These are phyloP conservation scores for Candida coleopterorum DNA, from an alignment of 805 yeast genomes.

Conservation along the genomic window DNA sequence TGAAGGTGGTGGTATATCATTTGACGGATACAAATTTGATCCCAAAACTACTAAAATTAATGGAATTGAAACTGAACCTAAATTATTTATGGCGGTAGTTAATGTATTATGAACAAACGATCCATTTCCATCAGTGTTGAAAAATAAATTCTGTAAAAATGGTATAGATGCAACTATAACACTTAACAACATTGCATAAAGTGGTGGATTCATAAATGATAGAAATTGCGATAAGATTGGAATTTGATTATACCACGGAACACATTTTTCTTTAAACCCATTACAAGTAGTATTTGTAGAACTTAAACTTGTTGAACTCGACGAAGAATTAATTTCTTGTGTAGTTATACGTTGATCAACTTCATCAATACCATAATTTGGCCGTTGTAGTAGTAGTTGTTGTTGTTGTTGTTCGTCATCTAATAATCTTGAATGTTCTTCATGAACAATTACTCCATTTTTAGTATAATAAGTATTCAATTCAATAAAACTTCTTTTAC, in stretches of 20 bases:
- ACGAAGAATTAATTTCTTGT: neutral
- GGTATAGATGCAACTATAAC: slow-evolving; percentile 68
- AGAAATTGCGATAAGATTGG: slow-evolving; percentile 20
- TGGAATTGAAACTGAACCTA: slow-evolving; percentile 76
- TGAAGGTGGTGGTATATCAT: slow-evolving; percentile 63
- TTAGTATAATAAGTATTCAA: slow-evolving; percentile 18
- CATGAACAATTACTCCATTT: slow-evolving; percentile 6
- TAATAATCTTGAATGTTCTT: slow-evolving; percentile 6
- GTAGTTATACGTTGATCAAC: neutral
- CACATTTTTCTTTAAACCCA: neutral
- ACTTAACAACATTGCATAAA: slow-evolving; percentile 69
- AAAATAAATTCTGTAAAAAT: slow-evolving; percentile 51
- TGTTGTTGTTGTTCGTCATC: slow-evolving; percentile 3
- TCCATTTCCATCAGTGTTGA: slow-evolving; percentile 27
- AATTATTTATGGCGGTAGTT: slow-evolving; percentile 55
- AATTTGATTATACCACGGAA: slow-evolving; percentile 1
- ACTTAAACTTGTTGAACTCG: neutral
- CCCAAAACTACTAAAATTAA: slow-evolving; percentile 72
- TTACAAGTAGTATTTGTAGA: neutral
- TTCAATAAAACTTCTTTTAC: slow-evolving; percentile 42
- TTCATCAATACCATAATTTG: slow-evolving; percentile 1
- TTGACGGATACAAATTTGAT: slow-evolving; percentile 67
- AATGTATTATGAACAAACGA: slow-evolving; percentile 66
- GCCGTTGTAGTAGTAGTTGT: too few relatives aligned
- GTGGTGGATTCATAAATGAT: slow-evolving; percentile 72